Evolutionary conservation across 2,329 filamentous ascomycete species (phyloP).

Genomic region (Torrubiella hemipterigena): DNA sequence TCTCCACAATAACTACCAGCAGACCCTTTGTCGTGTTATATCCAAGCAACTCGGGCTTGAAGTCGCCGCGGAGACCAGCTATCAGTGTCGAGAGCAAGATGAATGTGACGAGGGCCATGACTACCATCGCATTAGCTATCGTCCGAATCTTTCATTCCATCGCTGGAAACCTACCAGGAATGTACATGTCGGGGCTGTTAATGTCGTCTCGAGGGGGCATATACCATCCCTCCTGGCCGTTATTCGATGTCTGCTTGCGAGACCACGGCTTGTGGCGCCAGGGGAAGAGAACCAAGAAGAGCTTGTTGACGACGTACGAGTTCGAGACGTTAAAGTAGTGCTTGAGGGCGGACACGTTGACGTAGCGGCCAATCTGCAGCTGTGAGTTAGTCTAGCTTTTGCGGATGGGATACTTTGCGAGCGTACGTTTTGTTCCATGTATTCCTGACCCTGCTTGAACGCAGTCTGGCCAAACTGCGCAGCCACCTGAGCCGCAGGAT

Average conservation of each 20-base stretch:
- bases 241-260: constrained; percentile 67
- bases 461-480: constrained; percentile 89
- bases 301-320: constrained; percentile 87
- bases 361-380: constrained; percentile 47
- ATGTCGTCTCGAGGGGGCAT: constrained; percentile 88
- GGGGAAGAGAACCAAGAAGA: constrained; percentile 87
- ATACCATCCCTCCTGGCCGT: constrained; percentile 64
- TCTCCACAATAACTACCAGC: constrained; percentile 75
- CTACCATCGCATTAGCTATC: constrained; percentile 18
- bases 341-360: constrained; percentile 87
- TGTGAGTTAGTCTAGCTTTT: background rate
- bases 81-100: constrained; percentile 87
- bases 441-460: constrained; percentile 83
- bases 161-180: constrained; percentile 42
- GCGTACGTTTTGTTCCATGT: constrained; percentile 85
- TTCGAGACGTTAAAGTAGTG: constrained; percentile 99
- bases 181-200: constrained; percentile 99
- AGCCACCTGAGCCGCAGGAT: constrained; percentile 88
- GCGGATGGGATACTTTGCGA: background rate
- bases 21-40: constrained; percentile 78
- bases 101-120: constrained; percentile 97
- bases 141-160: background rate
- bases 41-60: constrained; percentile 87
- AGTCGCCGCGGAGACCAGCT: constrained; percentile 78
- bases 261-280: constrained; percentile 98